Base-by-base conservation (phyloP, 2,329 filamentous ascomycete species). In the Colletotrichum higginsianum region DNA sequence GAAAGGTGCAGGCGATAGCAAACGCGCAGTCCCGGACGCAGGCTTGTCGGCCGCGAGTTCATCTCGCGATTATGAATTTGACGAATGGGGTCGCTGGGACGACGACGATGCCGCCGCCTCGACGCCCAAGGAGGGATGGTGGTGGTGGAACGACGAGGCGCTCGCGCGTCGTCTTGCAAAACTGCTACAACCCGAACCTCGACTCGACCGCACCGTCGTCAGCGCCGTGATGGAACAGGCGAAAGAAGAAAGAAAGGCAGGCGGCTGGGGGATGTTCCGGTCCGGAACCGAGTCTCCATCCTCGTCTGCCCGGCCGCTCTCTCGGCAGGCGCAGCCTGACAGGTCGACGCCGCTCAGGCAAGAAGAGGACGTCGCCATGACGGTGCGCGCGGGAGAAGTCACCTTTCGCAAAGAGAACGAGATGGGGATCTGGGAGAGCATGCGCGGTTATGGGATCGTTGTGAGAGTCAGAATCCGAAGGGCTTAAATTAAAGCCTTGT, bases 331-430 rank as follows among this genome's bases (percentile, higher is more conserved):
- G 15, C 64, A 53, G 8, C 2, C 30, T 4, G 4, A 12, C n/a
- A 64, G 21, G 15, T 49, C 46, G 4, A 58, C 38, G 53, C 53
- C 52, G 35, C 11, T 61, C 3, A 26, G 3, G 18, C 58, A 49
- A 8, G 57, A 76, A 8, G 74, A 76, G 1, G 75, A 77, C 7
- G 80, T 84, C 1, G 78, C 74, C 5, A 86, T 88, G 82, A 77
- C 75, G 3, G 83, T 84, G 2, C 77, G 76, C 35, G 83, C 84
- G 0, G 82, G 88, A 60, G 83, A 88, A 73, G 82, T 87, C 2
- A 85, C 85, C 0, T 88, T 89, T 67, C 77, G 87, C n/a, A 77
- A 76, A 56, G 83, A 88, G 77, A 89, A 86, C 26, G 84, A 84
- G 16, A 80, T 89, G 75, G 87, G 87, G 0, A 77, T 89, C 1